Base-by-base conservation (phyloP, 768 basidiomycete genomes). In the Trametes coccinea region DNA sequence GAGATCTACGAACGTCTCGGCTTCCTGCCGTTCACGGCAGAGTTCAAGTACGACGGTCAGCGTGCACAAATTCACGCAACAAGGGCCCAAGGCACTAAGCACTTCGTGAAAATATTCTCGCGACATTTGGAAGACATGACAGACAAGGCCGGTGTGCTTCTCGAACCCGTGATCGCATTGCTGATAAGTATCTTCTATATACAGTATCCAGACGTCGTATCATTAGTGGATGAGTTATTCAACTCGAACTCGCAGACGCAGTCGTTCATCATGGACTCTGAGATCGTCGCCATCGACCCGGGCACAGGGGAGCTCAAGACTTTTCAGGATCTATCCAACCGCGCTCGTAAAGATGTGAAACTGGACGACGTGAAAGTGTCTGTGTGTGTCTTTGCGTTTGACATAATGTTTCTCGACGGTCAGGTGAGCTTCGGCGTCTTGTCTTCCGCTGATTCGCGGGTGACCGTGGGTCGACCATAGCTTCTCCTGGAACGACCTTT, bases 91-190 rank as follows among this genome's bases (percentile, higher is more conserved):
- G 68, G 72, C 34, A 77, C 70, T 34, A 66, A 70, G 10, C 55
- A 69, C 33, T 68, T 65, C 9, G 81, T 92, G 44, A 83, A 84
- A 54, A 79, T 95, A 51, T 96, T 96, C 76, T 92, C 90, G 61
- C 86, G 93, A 56, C 92, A 94, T 77, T 77, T 96, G 34, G 93
- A 95, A 75, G 87, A 94, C 68, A 95, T 95, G 94, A 94, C 92
- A 1, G 84, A 85, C 61, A 95, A 96, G 80, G 90, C 84, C 70
- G 64, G 70, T 51, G 52, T 41, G 48, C 27, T 44, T 45, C 7
- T 61, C 6, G 47, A 50, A 40, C 52, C 54, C 43, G 45, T 64
- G 40, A 53, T 47, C 22, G 41, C 51, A 49, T 31, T 46, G 61
- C 65, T 66, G 54, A 66, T 51, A 17, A 9, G 17, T 55, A n/a